Percentiles rank a stretch among this genome's conserved stretches.
phyloP scores from a whole-genome alignment of 257 asterid species.

The Solanum ossicruentum region DNA sequence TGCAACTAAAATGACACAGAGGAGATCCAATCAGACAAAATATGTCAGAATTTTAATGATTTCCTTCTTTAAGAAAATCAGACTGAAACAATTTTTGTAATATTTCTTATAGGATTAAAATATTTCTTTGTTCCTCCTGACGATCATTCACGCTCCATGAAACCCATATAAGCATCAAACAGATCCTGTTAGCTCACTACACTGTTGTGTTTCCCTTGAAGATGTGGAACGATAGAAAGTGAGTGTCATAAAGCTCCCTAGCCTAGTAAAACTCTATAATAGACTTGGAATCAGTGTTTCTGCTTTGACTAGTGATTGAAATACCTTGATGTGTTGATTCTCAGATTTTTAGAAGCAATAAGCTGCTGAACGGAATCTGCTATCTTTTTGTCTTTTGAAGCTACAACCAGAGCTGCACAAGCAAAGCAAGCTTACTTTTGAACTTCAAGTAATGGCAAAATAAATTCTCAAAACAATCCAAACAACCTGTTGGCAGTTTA shows the following conservation, averaged over 20 bases:
- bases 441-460: neutral
- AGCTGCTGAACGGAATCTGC: constrained; percentile 84
- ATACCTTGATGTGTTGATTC: constrained; percentile 90
- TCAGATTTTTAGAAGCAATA: constrained; percentile 60
- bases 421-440: neutral
- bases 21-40: neutral
- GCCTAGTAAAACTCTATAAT: neutral
- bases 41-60: neutral
- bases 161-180: neutral
- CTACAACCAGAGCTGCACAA: constrained; percentile 75
- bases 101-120: neutral
- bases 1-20: neutral
- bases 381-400: constrained; percentile 79
- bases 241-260: neutral
- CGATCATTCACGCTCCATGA: neutral
- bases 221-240: neutral
- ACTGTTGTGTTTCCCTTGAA: neutral
- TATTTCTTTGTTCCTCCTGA: neutral
- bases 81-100: neutral
- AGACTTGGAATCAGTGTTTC: neutral
- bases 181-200: neutral
- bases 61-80: neutral
- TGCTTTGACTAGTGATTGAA: neutral
- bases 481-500: constrained; percentile 74
- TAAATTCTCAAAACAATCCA: constrained; percentile 5